phyloP scores from a whole-genome alignment of 139 green algal genomes.

The Coelastrella sp. region DNA sequence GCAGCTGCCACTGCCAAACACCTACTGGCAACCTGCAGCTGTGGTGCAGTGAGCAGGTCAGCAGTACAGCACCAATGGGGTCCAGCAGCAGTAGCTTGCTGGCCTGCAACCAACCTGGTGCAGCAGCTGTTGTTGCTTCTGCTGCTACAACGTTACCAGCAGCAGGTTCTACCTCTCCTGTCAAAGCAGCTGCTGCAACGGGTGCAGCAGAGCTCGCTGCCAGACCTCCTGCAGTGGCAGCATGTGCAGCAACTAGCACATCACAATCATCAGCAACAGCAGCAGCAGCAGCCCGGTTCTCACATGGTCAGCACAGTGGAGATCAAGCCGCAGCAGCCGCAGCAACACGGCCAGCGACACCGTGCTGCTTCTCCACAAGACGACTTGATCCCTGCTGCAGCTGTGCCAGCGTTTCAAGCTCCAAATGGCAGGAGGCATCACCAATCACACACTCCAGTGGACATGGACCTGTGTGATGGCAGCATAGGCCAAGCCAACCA shows the following conservation, averaged over 20 bases:
- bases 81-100: constrained; percentile 1
- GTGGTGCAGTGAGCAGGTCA: constrained; percentile 2
- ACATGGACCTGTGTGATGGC: background rate
- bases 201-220: background rate
- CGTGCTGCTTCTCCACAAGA: background rate
- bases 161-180: constrained; percentile 12
- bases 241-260: constrained; percentile 7
- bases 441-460: background rate
- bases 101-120: background rate
- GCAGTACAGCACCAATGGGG: background rate
- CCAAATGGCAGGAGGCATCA: background rate
- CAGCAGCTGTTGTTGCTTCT: constrained; percentile 39
- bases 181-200: constrained; percentile 13
- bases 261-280: background rate
- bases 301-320: background rate
- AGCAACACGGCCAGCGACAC: background rate
- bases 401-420: background rate
- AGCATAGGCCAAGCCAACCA: background rate
- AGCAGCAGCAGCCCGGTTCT: background rate
- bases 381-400: background rate
- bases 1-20: background rate
- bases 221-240: background rate
- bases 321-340: background rate
- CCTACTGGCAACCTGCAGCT: constrained; percentile 6
- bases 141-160: constrained; percentile 1